Percentiles rank a stretch among this genome's conserved stretches.
Conservation (phyloP, 1,284 basidiomycete genomes). For the Pseudozyma sp. region DNA sequence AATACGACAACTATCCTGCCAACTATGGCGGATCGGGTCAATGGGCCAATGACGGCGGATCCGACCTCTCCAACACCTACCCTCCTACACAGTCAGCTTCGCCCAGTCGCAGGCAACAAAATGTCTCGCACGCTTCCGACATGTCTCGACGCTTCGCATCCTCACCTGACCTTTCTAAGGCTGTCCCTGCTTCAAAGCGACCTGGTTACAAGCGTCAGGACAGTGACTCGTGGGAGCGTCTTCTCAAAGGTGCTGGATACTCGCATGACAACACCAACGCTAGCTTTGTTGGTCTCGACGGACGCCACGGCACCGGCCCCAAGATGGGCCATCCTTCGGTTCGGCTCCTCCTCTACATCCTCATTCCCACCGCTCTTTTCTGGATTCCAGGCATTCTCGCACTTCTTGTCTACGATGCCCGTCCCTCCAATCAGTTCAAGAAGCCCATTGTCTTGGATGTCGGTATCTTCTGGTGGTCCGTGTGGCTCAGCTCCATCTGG, state of each 20-base stretch:
- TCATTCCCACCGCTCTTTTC: constrained; percentile 51
- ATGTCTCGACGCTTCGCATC: constrained; percentile 19
- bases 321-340: constrained; percentile 30
- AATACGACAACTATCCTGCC: constrained; percentile 30
- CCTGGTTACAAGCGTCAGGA: constrained; percentile 38
- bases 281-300: constrained; percentile 51
- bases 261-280: constrained; percentile 34
- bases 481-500: constrained; percentile 85
- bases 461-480: constrained; percentile 83
- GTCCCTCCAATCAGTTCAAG: constrained; percentile 73
- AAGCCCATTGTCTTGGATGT: constrained; percentile 72
- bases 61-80: constrained; percentile 32
- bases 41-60: constrained; percentile 30
- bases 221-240: constrained; percentile 51
- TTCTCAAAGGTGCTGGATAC: constrained; percentile 51
- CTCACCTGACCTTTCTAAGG: constrained; percentile 13
- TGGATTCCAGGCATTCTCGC: constrained; percentile 76
- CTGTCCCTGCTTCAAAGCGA: constrained; percentile 16
- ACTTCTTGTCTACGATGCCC: constrained; percentile 73
- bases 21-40: constrained; percentile 37
- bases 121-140: constrained; percentile 30
- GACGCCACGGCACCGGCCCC: constrained; percentile 8
- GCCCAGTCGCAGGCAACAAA: constrained; percentile 11
- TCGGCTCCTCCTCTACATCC: constrained; percentile 40
- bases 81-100: constrained; percentile 13